Conservation (phyloP, 148 eudicot genomes). For the Persicaria maculosa region DNA sequence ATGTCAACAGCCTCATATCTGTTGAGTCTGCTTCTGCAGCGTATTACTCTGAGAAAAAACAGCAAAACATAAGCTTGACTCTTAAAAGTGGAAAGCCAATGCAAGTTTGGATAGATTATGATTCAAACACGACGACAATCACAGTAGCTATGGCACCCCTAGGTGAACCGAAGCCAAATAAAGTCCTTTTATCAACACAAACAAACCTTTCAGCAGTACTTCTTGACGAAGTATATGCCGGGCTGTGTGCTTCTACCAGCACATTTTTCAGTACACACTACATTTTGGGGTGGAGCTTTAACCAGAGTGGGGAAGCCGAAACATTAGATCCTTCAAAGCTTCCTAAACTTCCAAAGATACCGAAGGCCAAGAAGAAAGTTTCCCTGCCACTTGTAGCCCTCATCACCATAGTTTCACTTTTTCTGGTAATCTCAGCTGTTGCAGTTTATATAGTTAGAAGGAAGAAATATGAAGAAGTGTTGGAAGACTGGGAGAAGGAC, state of each 20-base stretch:
- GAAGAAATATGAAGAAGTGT: background rate
- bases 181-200: background rate
- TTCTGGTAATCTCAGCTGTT: background rate
- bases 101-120: conserved; percentile 14
- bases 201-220: conserved; percentile 10
- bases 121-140: background rate
- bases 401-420: background rate
- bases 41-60: conserved; percentile 3
- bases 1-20: conserved; percentile 2
- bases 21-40: background rate
- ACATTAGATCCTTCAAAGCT: background rate
- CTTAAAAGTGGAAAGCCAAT: conserved; percentile 7
- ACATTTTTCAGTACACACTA: conserved; percentile 5
- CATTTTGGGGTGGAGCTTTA: conserved; percentile 22
- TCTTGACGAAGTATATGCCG: conserved; percentile 11
- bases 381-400: background rate
- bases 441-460: background rate
- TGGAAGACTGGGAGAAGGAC: conserved; percentile 11
- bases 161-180: background rate
- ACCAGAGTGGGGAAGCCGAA: conserved; percentile 8
- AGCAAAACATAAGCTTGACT: background rate
- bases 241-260: conserved; percentile 14
- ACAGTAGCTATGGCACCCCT: conserved; percentile 4
- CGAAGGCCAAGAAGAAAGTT: background rate
- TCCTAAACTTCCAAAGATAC: conserved; percentile 4